These are phyloP conservation scores for Sphagnum fallax DNA, from an alignment of 228 moss, liverwort and hornwort species.

Conservation along the genomic window DNA sequence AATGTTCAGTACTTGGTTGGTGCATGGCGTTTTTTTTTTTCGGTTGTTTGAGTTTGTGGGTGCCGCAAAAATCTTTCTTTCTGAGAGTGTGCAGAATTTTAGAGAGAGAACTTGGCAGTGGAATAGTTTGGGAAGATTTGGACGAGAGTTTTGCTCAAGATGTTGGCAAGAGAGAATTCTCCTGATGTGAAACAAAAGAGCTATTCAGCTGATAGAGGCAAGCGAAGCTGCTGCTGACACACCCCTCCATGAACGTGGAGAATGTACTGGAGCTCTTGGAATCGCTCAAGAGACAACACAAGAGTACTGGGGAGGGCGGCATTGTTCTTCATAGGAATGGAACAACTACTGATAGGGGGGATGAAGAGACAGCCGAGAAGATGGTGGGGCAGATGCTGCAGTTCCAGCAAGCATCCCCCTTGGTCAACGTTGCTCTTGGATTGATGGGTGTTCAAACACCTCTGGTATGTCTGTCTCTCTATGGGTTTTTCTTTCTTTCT, in stretches of 20 bases:
- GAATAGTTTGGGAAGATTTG: too few relatives aligned
- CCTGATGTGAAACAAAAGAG: too few relatives aligned
- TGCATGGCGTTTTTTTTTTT: too few relatives aligned
- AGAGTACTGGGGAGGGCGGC: conserved; percentile 1
- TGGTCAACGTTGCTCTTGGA: conserved; percentile 37
- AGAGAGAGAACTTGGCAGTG: too few relatives aligned
- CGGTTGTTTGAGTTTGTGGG: too few relatives aligned
- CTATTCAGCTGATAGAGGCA: too few relatives aligned
- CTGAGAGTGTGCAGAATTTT: too few relatives aligned
- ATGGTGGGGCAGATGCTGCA: conserved; percentile 10
- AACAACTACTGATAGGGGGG: not conserved
- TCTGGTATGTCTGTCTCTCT: conserved; percentile 11
- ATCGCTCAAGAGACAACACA: conserved; percentile 2
- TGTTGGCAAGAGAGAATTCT: too few relatives aligned
- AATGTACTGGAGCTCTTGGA: conserved; percentile 1
- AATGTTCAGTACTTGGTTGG: too few relatives aligned
- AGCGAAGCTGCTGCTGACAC: too few relatives aligned
- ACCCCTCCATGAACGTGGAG: not conserved
- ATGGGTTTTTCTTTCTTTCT: not conserved
- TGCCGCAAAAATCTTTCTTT: too few relatives aligned
- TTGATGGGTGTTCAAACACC: conserved; percentile 43
- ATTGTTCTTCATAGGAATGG: conserved; percentile 2
- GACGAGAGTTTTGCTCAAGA: too few relatives aligned
- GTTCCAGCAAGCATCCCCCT: conserved; percentile 20
- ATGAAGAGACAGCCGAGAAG: conserved; percentile 10